A percentile compares a stretch with the other conserved stretches of the same genome.
Evolutionary conservation across 2,329 filamentous ascomycete species (phyloP).

Genomic region (Fusarium temperatum): DNA sequence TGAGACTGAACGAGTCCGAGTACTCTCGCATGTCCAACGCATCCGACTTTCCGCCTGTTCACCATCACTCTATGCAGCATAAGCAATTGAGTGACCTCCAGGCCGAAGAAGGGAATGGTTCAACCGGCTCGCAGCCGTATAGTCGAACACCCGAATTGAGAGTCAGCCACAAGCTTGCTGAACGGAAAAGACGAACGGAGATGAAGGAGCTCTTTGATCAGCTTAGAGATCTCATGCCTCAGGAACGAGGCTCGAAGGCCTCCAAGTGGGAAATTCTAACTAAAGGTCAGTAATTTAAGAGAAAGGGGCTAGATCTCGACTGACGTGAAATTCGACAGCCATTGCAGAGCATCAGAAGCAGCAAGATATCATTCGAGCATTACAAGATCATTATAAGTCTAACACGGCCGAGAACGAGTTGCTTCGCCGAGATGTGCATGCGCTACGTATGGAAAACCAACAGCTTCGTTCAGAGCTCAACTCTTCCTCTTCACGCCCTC

Average conservation of each 20-base stretch:
- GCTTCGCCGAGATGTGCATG: slow-evolving; percentile 60
- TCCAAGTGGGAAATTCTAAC: slow-evolving; percentile 91
- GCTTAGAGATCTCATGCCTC: slow-evolving; percentile 79
- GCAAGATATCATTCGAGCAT: slow-evolving; percentile 56
- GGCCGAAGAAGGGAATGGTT: slow-evolving; percentile 62
- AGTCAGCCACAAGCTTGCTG: slow-evolving; percentile 85
- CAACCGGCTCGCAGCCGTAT: slow-evolving; percentile 74
- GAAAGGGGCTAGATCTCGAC: neutral
- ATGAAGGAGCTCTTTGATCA: slow-evolving; percentile 91
- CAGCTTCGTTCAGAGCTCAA: slow-evolving; percentile 54
- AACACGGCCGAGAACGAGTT: slow-evolving; percentile 56
- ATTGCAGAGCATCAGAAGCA: slow-evolving; percentile 70
- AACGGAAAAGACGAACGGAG: slow-evolving; percentile 83
- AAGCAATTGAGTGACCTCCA: slow-evolving; percentile 74
- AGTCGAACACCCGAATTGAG: slow-evolving; percentile 83
- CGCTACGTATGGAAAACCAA: slow-evolving; percentile 57
- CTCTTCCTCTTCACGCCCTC: slow-evolving; percentile 41
- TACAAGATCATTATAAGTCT: slow-evolving; percentile 57
- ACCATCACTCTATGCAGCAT: slow-evolving; percentile 82
- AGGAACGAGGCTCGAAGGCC: slow-evolving; percentile 83
- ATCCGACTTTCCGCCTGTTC: slow-evolving; percentile 68
- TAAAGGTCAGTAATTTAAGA: slow-evolving; percentile 68
- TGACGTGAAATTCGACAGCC: slow-evolving; percentile 51
- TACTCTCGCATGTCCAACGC: slow-evolving; percentile 60
- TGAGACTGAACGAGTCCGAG: slow-evolving; percentile 72